These are phyloP conservation scores for Ascochyta pisi DNA, from an alignment of 2,329 filamentous ascomycete genomes.

Conservation along the genomic window DNA sequence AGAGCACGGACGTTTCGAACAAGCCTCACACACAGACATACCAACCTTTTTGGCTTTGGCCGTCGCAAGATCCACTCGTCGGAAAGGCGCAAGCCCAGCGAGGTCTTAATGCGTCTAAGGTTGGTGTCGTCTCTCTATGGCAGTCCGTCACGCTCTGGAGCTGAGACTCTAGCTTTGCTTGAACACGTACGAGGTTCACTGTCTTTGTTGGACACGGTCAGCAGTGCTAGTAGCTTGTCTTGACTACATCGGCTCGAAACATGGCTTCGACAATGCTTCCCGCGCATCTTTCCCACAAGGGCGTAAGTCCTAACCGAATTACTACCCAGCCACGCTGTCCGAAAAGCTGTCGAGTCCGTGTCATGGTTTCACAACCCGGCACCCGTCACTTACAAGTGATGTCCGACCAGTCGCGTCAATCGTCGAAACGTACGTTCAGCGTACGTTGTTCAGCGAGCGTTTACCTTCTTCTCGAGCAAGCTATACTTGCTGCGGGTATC, in stretches of 20 bases:
- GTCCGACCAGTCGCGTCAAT: slow-evolving; percentile 72
- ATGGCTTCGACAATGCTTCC: slow-evolving; percentile 50
- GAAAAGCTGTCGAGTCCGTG: slow-evolving; percentile 55
- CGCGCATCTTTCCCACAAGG: slow-evolving; percentile 58
- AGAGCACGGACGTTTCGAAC: slow-evolving; percentile 47
- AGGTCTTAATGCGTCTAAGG: slow-evolving; percentile 55
- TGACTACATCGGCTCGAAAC: slow-evolving; percentile 15
- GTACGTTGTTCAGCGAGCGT: slow-evolving; percentile 64
- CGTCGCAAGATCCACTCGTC: slow-evolving; percentile 61
- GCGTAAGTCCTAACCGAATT: slow-evolving; percentile 44
- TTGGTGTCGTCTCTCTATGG: slow-evolving; percentile 38
- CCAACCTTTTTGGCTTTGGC: slow-evolving; percentile 37
- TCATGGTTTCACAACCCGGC: slow-evolving; percentile 57
- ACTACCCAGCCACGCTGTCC: slow-evolving; percentile 53
- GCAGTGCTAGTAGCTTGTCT: slow-evolving; percentile 31
- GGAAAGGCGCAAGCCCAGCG: slow-evolving; percentile 63
- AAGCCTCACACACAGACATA: slow-evolving; percentile 56
- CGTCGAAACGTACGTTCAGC: slow-evolving; percentile 63
- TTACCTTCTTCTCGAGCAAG: slow-evolving; percentile 49
- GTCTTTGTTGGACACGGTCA: slow-evolving; percentile 36
- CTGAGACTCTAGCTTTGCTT: slow-evolving; percentile 27
- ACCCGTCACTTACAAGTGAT: slow-evolving; percentile 55
- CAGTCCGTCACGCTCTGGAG: slow-evolving; percentile 50
- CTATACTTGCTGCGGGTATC: slow-evolving; percentile 42
- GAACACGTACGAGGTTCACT: slow-evolving; percentile 13